Base-by-base conservation (phyloP, 2,329 filamentous ascomycete genomes). In the Colletotrichum lini region DNA sequence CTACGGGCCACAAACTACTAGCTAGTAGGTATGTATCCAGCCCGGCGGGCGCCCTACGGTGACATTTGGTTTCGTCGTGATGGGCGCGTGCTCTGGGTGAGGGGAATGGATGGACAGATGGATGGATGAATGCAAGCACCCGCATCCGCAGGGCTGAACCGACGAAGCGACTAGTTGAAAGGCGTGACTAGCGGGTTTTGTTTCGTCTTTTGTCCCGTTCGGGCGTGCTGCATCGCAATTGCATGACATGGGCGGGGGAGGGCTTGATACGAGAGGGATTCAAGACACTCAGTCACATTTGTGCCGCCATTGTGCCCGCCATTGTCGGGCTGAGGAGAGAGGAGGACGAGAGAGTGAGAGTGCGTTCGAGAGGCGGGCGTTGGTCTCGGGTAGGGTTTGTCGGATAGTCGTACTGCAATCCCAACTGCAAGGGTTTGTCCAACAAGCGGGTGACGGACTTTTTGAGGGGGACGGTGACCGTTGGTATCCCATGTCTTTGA, bases 61-160 rank as follows among this genome's bases (percentile, higher is more conserved):
- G 15, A 57, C 38, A 53, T 15, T 13, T 18, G 38, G 44, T 38
- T 23, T 42, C 12, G 21, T 30, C 8, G 5, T 21, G 5, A 15
- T 52, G 49, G 35, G 35, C 10, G 35, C 30, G 30, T 35, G 18
- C 30, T n/a, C 26, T 26, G 26, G 26, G 26, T 26, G 26, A 26
- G 26, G 26, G 26, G 26, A 26, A 26, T 26, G 26, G 26, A 26
- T 26, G 26, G 26, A 26, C 4, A 4, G 26, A 26, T 4, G 53
- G 53, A 40, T 56, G 30, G 53, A 56, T 21, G 9, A 26, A 58
- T 44, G 54, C 54, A 44, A 8, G 54, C n/a, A 58, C 10, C 47
- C 61, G 38, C 26, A 38, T 53, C 54, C 61, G 65, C 67, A 70
- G 67, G 67, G 67, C 67, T 70, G 61, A 65, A 38, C 52, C 52